Base-by-base conservation (phyloP, 305 asterid species). In the Lippia alba region DNA sequence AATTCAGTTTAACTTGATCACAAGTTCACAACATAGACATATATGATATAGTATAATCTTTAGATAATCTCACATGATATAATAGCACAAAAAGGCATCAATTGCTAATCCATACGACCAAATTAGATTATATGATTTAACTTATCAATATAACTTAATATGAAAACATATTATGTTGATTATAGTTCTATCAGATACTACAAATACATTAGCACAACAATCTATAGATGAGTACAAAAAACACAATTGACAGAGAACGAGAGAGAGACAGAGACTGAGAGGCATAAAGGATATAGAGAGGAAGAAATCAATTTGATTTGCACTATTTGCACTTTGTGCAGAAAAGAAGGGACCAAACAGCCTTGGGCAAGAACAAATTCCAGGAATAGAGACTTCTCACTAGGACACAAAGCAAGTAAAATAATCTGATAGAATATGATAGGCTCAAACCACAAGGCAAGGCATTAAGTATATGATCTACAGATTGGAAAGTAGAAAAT, bases 281-380 rank as follows among this genome's bases (percentile, higher is more conserved):
- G 4, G 18, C 33, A 9, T 3, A 62, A 9, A n/a, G 0, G 17
- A 46, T 34, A 33, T 33, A 30, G 6, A 19, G 57, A 34, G 15
- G 67, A 49, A 66, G 61, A 51, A 66, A 50, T 34, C 33, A 66
- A 15, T 9, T 30, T 15, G 33, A 51, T 12, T 17, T 65, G 49
- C 50, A 65, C 50, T 17, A 15, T 3, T 32, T 24, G 30, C 30
- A 14, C 36, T 56, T 8, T 17, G 18, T 18, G 34, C 33, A 39
- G 62, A 54, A 19, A 4, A 51, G 33, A 4, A 51, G 33, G 32
- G 17, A 51, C 15, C 18, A 48, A 48, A 4, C 18, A 64, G 45
- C 58, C 59, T 33, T 24, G 5, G 48, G 30, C 57, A 49, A 49
- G 9, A 6, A 53, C 12, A 5, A 36, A 66, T 12, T 10, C 51